A percentile compares a stretch with the other conserved stretches of the same genome.
Conservation (phyloP, 208 protist genomes). For the Wallacemonas sp. region DNA sequence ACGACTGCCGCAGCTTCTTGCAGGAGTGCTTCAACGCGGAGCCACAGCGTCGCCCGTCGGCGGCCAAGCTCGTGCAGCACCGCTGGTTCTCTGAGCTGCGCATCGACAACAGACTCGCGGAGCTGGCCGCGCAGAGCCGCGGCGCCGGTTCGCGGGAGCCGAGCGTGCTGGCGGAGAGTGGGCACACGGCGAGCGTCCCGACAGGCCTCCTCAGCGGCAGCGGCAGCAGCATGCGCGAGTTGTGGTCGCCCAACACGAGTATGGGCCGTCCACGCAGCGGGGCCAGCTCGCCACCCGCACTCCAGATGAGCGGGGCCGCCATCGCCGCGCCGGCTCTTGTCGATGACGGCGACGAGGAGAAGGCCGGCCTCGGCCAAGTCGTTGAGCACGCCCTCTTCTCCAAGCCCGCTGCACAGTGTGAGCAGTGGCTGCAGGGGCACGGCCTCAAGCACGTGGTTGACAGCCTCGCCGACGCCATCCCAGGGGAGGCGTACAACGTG, state of each 20-base stretch:
- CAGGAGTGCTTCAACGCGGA: constrained; percentile 55
- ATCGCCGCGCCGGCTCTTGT: not conserved
- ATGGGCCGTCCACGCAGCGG: not conserved
- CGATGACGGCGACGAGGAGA: constrained; percentile 10
- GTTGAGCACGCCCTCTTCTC: constrained; percentile 64
- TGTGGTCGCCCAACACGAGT: constrained; percentile 3
- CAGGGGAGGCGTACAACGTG: constrained; percentile 56
- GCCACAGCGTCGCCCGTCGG: constrained; percentile 43
- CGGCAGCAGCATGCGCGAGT: constrained; percentile 1
- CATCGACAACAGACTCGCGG: constrained; percentile 17
- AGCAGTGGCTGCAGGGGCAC: constrained; percentile 61
- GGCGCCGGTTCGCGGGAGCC: constrained; percentile 19
- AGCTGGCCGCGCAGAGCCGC: constrained; percentile 22
- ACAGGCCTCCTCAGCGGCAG: not conserved
- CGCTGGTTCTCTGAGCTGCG: constrained; percentile 55
- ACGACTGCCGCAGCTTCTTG: constrained; percentile 56
- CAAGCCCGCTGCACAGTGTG: constrained; percentile 29
- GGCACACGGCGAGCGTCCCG: not conserved
- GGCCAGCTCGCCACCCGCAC: not conserved
- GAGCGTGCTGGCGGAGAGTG: not conserved
- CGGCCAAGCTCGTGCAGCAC: constrained; percentile 41
- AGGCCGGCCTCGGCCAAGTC: constrained; percentile 46
- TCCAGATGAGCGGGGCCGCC: not conserved
- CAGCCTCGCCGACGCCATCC: constrained; percentile 59
- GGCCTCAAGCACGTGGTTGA: constrained; percentile 54